Evolutionary conservation across 352 stramenopile genomes (phyloP), one percentile per base, ranked within the genome.

Genomic region (Pythium rishiriense): DNA sequence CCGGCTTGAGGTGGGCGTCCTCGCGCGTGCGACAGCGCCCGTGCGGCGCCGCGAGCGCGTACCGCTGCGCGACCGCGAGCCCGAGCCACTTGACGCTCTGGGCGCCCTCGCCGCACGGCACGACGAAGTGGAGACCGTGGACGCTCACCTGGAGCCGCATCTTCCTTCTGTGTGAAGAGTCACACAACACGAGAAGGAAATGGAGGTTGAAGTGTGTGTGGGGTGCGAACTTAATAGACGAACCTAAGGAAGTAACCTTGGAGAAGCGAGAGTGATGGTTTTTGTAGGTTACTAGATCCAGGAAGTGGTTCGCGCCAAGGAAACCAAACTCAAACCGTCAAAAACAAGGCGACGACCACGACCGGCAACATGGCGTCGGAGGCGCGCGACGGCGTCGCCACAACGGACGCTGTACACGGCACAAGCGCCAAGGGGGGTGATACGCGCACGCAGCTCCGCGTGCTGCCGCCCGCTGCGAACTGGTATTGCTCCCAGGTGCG

Each of bases 31-130:
- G 83, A 53, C 73, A 88, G 26, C 84, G 83, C 7, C 84, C 85
- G 24, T 93, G 85, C 2, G 83, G 83, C 6, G 75, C 73, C 41
- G 71, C 69, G 2, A 92, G 61, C 33, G 87, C 74, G 55, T 94
- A 95, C 37, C 84, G 79, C 56, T 96, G 87, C 3, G 83, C 85
- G 21, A 84, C 86, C 24, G 74, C 86, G 11, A 94, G 74, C 1
- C 85, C 85, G n/a, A 96, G 82, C 87, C 87, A 95, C 48, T 91
- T 91, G 70, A 91, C 71, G 28, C 67, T 86, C 72, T 96, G 87
- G 24, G 54, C 63, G 15, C 87, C 87, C 66, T 90, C 85, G 28
- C 87, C 87, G 67, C 87, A 95, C 2, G 85, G 74, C n/a, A 96
- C 70, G 4, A 71, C 62, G 45, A 96, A 91, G 50, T 81, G 72